phyloP scores from a whole-genome alignment of 371 early-diverging fungal species.

The Mucor piriformis region DNA sequence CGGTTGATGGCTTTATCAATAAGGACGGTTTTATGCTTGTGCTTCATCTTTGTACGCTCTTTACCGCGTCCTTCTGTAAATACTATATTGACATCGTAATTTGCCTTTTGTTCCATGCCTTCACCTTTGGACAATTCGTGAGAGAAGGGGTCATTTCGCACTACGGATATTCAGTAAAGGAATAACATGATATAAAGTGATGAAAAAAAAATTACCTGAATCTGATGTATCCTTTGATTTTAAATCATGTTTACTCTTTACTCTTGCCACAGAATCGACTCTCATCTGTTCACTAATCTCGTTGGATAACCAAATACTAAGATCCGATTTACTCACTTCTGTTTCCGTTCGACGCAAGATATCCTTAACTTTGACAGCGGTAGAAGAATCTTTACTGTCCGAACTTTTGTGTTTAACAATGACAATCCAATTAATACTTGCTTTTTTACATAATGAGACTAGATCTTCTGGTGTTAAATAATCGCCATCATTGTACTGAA shows the following conservation, averaged over 20 bases:
- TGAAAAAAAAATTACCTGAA: slow-evolving; percentile 32
- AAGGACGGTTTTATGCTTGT: slow-evolving; percentile 70
- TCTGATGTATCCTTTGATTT: slow-evolving; percentile 54
- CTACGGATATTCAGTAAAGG: slow-evolving; percentile 2
- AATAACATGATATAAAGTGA: neutral
- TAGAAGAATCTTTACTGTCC: slow-evolving; percentile 32
- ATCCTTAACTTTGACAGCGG: slow-evolving; percentile 77
- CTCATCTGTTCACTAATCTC: slow-evolving; percentile 74
- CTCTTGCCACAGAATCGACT: slow-evolving; percentile 53
- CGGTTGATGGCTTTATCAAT: slow-evolving; percentile 72
- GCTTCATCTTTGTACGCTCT: slow-evolving; percentile 61
- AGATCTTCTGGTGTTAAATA: slow-evolving; percentile 70
- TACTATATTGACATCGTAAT: slow-evolving; percentile 49
- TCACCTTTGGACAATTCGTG: slow-evolving; percentile 44
- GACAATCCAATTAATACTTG: slow-evolving; percentile 82
- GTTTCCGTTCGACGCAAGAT: slow-evolving; percentile 67
- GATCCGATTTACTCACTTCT: slow-evolving; percentile 53
- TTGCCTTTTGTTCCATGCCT: slow-evolving; percentile 32
- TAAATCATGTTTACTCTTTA: slow-evolving; percentile 58
- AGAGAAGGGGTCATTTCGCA: slow-evolving; percentile 33
- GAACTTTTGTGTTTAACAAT: slow-evolving; percentile 67
- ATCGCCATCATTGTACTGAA: slow-evolving; percentile 76
- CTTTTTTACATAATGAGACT: slow-evolving; percentile 62
- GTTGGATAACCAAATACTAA: slow-evolving; percentile 62
- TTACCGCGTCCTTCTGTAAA: slow-evolving; percentile 48